Evolutionary conservation across 2,329 filamentous ascomycete genomes (phyloP), one percentile per base, ranked within the genome.

Genomic region (Fusarium sp.): DNA sequence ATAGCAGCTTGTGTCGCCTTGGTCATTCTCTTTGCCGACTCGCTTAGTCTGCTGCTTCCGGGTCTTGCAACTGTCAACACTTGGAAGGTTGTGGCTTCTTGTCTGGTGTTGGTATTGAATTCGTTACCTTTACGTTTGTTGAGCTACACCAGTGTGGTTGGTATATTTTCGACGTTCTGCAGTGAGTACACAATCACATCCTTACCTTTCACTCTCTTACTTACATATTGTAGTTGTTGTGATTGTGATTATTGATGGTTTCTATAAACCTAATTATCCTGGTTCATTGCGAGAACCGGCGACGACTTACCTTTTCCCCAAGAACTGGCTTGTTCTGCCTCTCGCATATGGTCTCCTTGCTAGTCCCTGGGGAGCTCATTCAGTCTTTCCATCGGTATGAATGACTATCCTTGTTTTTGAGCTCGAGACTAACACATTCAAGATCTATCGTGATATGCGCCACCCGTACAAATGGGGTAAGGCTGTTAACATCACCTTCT

Each of bases 11-110:
- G 93, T 74, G 94, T 98, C 28, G 95, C 95, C 4, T 84, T 97
- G 5, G 87, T 97, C 30, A 92, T 97, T 20, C 86, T 97, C n/a
- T 98, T 98, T 77, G 92, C 93, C 50, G 96, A 98, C 79, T 96
- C 92, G 43, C 84, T 98, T 71, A 83, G 92, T 72, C 86, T 92
- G 15, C 80, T 98, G 20, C 87, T 97, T 49, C 92, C 93, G 0
- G 88, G 86, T 0, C 80, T 91, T 65, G 73, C 86, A 44, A 88
- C 86, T 45, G 81, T 91, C 7, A 84, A 87, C 0, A 82, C 88
- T 62, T 98, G 95, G 94, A 98, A 98, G 80, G 82, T 95, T 30
- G 78, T 97, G 28, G 96, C 94, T 77, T 90, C 92, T 17, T 62
- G 93, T 19, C 82, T 97, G 54, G 82, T 98, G 68, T 82, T 96